Evolutionary conservation across 2,329 filamentous ascomycete species (phyloP).

Genomic region (Apiospora pterosperma): DNA sequence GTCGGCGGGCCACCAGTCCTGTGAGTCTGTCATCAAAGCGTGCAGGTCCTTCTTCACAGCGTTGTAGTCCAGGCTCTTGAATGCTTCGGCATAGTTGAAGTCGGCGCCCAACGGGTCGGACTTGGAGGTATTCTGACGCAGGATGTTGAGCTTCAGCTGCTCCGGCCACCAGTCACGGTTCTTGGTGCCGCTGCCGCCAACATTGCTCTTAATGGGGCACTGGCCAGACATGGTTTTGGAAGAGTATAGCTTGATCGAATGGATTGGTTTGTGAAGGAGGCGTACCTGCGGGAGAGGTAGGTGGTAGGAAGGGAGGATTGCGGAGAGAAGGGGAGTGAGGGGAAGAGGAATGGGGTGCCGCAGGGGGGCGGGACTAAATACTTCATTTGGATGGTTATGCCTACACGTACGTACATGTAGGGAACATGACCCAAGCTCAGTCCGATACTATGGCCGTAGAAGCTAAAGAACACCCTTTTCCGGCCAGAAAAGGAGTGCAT

Average conservation of each 20-base stretch:
- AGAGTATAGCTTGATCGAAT: background rate
- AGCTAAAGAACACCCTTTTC: slow-evolving; percentile 2
- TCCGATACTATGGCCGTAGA: background rate
- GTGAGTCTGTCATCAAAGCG: slow-evolving; percentile 72
- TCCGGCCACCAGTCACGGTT: slow-evolving; percentile 76
- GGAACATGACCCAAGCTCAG: background rate
- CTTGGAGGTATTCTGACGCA: slow-evolving; percentile 64
- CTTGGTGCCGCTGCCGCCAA: slow-evolving; percentile 48
- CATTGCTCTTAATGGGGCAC: slow-evolving; percentile 5
- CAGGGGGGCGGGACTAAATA: background rate
- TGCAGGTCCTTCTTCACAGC: slow-evolving; percentile 70
- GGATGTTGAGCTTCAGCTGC: slow-evolving; percentile 63
- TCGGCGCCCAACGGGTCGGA: slow-evolving; percentile 62
- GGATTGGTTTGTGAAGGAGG: background rate
- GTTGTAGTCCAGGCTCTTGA: slow-evolving; percentile 68
- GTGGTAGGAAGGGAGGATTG: background rate
- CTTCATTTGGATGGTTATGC: background rate
- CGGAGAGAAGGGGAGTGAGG: background rate
- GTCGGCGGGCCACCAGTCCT: slow-evolving; percentile 80
- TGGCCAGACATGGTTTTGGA: slow-evolving; percentile 5
- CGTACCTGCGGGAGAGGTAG: background rate
- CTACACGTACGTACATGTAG: background rate
- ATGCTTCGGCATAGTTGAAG: slow-evolving; percentile 70
- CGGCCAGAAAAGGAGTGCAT: background rate
- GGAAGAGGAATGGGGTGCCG: background rate